A percentile compares a stretch with the other conserved stretches of the same genome.
Evolutionary conservation across 2,329 filamentous ascomycete species (phyloP).

Genomic region (Hypoxylon sp.): DNA sequence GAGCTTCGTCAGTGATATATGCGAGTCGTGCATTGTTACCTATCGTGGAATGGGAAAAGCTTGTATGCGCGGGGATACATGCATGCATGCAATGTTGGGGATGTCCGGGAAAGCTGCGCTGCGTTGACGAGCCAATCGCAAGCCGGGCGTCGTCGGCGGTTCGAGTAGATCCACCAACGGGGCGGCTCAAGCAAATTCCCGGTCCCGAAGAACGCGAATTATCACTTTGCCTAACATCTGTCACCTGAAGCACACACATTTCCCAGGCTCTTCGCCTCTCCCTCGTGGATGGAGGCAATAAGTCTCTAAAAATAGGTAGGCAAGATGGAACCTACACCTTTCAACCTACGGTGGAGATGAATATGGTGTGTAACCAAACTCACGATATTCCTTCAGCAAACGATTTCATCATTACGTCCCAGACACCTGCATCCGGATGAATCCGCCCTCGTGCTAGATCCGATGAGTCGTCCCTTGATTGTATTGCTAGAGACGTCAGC

Average conservation of each 20-base stretch:
- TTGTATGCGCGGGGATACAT: constrained; percentile 33
- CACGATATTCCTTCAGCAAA: constrained; percentile 5
- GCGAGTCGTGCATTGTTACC: constrained; percentile 20
- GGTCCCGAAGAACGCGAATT: constrained; percentile 30
- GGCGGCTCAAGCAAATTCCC: constrained; percentile 13
- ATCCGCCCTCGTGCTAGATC: neutral
- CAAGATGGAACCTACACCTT: constrained; percentile 23
- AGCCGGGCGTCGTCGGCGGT: constrained; percentile 14
- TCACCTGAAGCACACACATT: neutral
- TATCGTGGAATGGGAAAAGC: constrained; percentile 22
- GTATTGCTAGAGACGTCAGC: constrained; percentile 17
- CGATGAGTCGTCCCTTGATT: neutral
- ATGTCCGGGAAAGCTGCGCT: constrained; percentile 37
- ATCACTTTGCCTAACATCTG: constrained; percentile 10
- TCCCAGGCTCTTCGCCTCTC: neutral
- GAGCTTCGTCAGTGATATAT: constrained; percentile 33
- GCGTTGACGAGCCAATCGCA: constrained; percentile 28
- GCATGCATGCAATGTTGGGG: constrained; percentile 39
- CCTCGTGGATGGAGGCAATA: neutral
- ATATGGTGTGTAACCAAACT: constrained; percentile 22
- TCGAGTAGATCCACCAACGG: constrained; percentile 15
- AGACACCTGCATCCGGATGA: constrained; percentile 19
- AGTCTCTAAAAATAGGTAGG: constrained; percentile 28
- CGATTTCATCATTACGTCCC: constrained; percentile 16
- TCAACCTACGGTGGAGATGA: constrained; percentile 23